These are phyloP conservation scores for Taiozyma sp. DNA, from an alignment of 1,139 yeast species.

Conservation along the genomic window DNA sequence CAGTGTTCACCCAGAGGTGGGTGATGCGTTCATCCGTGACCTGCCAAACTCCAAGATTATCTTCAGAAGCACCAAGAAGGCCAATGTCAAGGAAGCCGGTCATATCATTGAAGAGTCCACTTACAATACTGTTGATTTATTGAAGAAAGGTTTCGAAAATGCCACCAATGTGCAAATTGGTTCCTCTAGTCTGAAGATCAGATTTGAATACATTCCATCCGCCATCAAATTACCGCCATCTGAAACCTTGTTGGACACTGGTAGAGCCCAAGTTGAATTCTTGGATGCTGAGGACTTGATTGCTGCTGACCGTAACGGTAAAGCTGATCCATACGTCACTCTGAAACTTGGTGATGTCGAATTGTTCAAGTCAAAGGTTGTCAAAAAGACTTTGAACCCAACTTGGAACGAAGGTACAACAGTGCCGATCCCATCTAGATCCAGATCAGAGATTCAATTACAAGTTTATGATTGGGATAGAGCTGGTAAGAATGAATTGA, in stretches of 20 bases:
- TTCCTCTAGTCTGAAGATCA: conserved; percentile 40
- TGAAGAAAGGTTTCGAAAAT: conserved; percentile 41
- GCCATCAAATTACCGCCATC: conserved; percentile 46
- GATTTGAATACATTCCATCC: conserved; percentile 59
- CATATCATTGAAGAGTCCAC: conserved; percentile 48
- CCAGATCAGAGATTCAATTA: conserved; percentile 44
- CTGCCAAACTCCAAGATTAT: conserved; percentile 54
- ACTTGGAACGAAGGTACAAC: conserved; percentile 60
- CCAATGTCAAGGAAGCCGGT: conserved; percentile 40
- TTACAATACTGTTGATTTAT: conserved; percentile 47
- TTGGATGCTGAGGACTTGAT: conserved; percentile 47
- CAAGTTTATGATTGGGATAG: conserved; percentile 74
- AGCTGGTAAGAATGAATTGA: conserved; percentile 58
- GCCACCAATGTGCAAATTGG: conserved; percentile 45
- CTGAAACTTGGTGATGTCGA: conserved; percentile 50
- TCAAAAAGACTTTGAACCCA: conserved; percentile 66
- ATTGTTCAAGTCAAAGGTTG: conserved; percentile 52
- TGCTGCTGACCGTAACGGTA: conserved; percentile 67
- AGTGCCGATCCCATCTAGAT: conserved; percentile 60
- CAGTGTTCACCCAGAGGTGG: conserved; percentile 34
- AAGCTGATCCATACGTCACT: conserved; percentile 64
- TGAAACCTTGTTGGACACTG: conserved; percentile 67
- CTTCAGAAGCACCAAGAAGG: conserved; percentile 50
- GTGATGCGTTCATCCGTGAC: conserved; percentile 65
- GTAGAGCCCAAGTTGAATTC: conserved; percentile 51